Base-by-base conservation (phyloP, 129 eudicot genomes). In the Escallonia rubra region DNA sequence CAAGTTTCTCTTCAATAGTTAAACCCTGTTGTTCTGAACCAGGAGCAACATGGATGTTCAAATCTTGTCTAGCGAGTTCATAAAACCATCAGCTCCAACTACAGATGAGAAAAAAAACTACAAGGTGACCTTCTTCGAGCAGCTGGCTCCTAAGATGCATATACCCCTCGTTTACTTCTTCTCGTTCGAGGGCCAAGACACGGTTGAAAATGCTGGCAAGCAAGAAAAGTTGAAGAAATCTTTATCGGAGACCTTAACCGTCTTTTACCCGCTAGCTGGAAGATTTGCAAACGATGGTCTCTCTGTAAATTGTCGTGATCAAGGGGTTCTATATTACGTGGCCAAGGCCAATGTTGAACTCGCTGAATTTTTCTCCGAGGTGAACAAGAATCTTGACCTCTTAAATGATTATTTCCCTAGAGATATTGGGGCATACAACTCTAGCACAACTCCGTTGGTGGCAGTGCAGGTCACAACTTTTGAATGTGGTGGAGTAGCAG, bases 1-100 rank as follows among this genome's bases (percentile, higher is more conserved):
- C n/a, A n/a, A n/a, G n/a, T n/a, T n/a, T n/a, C n/a, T n/a, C n/a
- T n/a, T n/a, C n/a, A n/a, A n/a, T n/a, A n/a, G n/a, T n/a, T n/a
- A n/a, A n/a, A n/a, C n/a, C n/a, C n/a, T n/a, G n/a, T n/a, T n/a
- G n/a, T n/a, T n/a, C n/a, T n/a, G n/a, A n/a, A n/a, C n/a, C n/a
- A n/a, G n/a, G n/a, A n/a, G n/a, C n/a, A n/a, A n/a, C n/a, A 73
- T 71, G 77, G 63, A 72, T 15, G 57, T 78, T 12, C 67, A 78
- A 14, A 66, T 72, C 13, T 52, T 64, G 42, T 63, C 72, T 13
- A 66, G 59, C 5, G 54, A 72, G 45, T 4, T 52, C 51, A 56
- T 78, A 10, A 78, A 71, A 40, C 82, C 82, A 44, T 68, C 73
- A 44, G 56, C 10, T 50, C 73, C 82, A 47, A 78, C 77, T 23